A percentile compares a stretch with the other conserved stretches of the same genome.
Conservation (phyloP, 2,329 filamentous ascomycete genomes). For the Aspergillus proliferans region DNA sequence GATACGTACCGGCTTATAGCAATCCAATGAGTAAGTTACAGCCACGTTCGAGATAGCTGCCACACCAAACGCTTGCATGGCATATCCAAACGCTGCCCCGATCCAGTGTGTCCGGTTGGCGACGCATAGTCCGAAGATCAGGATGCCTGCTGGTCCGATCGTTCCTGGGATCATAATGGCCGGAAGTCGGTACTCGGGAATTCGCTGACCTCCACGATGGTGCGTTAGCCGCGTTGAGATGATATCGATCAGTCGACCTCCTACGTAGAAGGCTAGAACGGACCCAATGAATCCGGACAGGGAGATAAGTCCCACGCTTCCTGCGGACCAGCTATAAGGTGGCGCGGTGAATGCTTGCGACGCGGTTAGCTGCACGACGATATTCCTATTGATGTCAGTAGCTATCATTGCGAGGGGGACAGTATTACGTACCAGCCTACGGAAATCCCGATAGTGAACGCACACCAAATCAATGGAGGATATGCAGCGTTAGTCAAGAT, state of each 20-base stretch:
- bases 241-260: conserved; percentile 22
- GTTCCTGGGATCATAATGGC: conserved; percentile 20
- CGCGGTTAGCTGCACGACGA: conserved; percentile 23
- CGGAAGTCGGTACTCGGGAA: conserved; percentile 22
- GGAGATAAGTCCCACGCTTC: conserved; percentile 20
- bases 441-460: conserved; percentile 21
- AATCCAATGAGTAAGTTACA: conserved; percentile 21
- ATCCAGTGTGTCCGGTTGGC: conserved; percentile 19
- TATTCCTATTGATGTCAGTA: conserved; percentile 16
- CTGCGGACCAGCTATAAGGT: conserved; percentile 20
- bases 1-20: conserved; percentile 16
- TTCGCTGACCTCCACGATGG: conserved; percentile 14
- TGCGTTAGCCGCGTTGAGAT: conserved; percentile 20
- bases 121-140: conserved; percentile 21
- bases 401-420: neutral
- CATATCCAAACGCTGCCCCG: conserved; percentile 19
- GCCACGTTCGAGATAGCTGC: conserved; percentile 23
- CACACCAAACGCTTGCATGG: conserved; percentile 22
- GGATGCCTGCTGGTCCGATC: conserved; percentile 17
- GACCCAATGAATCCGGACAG: conserved; percentile 20
- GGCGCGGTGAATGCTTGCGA: conserved; percentile 20
- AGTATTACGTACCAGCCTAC: conserved; percentile 16
- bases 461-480: conserved; percentile 21
- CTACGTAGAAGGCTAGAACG: conserved; percentile 21
- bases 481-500: conserved; percentile 18